These are phyloP conservation scores for Endocalyx cinctus DNA, from an alignment of 2,329 filamentous ascomycete genomes.

Conservation along the genomic window DNA sequence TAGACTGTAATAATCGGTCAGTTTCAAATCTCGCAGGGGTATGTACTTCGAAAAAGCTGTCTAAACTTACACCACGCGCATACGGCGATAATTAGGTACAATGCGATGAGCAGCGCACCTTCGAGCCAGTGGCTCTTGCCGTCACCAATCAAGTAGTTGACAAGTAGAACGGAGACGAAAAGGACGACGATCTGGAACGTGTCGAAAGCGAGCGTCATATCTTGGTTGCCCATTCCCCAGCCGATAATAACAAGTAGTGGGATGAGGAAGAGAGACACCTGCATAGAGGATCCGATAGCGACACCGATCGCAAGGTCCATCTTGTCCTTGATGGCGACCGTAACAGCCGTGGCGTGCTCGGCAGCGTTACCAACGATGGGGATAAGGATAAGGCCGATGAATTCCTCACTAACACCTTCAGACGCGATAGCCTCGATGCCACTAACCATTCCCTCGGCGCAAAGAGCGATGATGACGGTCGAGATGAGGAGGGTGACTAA, in stretches of 20 bases:
- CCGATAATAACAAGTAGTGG: conserved; percentile 73
- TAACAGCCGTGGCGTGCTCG: conserved; percentile 77
- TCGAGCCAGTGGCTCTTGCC: conserved; percentile 82
- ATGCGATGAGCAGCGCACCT: conserved; percentile 68
- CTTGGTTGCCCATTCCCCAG: conserved; percentile 66
- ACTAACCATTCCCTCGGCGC: conserved; percentile 73
- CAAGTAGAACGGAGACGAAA: conserved; percentile 77
- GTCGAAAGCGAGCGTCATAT: conserved; percentile 82
- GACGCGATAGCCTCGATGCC: conserved; percentile 65
- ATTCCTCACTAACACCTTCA: conserved; percentile 62
- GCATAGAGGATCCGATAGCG: conserved; percentile 74
- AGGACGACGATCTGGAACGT: conserved; percentile 83
- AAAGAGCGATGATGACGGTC: conserved; percentile 76
- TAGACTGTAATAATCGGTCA: too few relatives aligned
- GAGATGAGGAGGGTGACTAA: conserved; percentile 65
- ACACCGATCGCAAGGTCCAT: conserved; percentile 81
- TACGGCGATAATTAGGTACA: conserved; percentile 75
- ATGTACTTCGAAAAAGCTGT: too few relatives aligned
- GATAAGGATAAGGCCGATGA: conserved; percentile 74
- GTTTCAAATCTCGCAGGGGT: too few relatives aligned
- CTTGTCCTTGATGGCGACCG: conserved; percentile 77
- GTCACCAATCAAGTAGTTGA: conserved; percentile 82
- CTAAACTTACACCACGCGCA: conserved; percentile 57
- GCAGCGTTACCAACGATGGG: conserved; percentile 82
- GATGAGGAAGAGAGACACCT: conserved; percentile 75